A percentile compares a stretch with the other conserved stretches of the same genome.
Conservation (phyloP, 1,284 basidiomycete genomes). For the Rhodotorula sp. region DNA sequence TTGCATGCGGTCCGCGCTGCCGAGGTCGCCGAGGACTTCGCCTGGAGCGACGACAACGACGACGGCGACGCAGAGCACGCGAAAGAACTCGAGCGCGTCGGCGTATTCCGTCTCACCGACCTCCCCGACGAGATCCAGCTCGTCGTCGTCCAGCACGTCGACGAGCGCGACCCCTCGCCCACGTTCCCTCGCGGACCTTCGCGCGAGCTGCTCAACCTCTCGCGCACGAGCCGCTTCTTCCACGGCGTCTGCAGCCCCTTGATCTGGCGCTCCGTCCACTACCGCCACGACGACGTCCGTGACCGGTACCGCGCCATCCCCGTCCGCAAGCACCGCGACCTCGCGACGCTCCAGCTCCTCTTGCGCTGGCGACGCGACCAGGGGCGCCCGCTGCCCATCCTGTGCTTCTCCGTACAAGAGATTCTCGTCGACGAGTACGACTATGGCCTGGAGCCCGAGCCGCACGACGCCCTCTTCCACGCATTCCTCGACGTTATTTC, state of each 20-base stretch:
- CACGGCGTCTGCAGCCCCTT: conserved; percentile 20
- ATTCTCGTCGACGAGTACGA: background rate
- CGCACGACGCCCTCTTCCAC: background rate
- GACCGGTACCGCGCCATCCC: background rate
- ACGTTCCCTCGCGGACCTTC: conserved; percentile 37
- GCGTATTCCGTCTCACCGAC: conserved; percentile 36
- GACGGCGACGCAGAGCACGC: too few relatives aligned
- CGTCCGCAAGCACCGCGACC: conserved; percentile 2
- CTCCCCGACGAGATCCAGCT: conserved; percentile 44
- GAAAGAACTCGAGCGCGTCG: background rate
- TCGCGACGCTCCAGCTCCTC: background rate
- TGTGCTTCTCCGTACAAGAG: background rate
- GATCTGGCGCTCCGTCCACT: conserved; percentile 22
- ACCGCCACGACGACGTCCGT: background rate
- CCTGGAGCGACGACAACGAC: background rate
- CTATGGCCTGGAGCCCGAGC: background rate
- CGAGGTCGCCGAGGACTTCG: background rate
- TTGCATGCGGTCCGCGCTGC: background rate
- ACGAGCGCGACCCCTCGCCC: conserved; percentile 39
- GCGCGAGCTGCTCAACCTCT: conserved; percentile 43
- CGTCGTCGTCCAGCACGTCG: conserved; percentile 25
- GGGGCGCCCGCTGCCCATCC: background rate
- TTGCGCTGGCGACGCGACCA: background rate
- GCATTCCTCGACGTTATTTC: background rate
- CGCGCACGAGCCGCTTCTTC: conserved; percentile 41